Evolutionary conservation across 768 basidiomycete genomes (phyloP), one percentile per base, ranked within the genome.

Genomic region (Boletales sp.): DNA sequence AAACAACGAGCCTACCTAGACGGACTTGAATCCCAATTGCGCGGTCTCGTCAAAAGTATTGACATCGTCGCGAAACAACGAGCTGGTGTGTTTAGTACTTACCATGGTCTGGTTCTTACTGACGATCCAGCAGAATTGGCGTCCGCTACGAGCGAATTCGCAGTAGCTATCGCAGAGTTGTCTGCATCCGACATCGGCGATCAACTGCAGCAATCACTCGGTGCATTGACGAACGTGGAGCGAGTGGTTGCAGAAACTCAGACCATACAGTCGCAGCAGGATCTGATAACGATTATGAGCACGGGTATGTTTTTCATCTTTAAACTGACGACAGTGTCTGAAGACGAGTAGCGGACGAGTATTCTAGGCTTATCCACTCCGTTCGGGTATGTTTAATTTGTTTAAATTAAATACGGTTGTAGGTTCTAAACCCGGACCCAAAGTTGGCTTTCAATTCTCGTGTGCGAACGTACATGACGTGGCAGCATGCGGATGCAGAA

Each of bases 371-470:
- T 45, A 89, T 95, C 53, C 83, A 80, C 58, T 90, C 88, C 49
- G 92, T 94, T 45, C 78, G 90, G 53, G 90, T 90, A 65, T 47
- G 88, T 73, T 21, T 36, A 11, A 27, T 47, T 47, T 14, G 10
- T 17, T 19, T 41, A 27, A 9, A 30, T n/a, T 18, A 24, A 48
- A 40, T 4, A 41, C 43, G 13, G 14, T 7, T 27, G 24, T 27
- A 27, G 44, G 2, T 19, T 18, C 10, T 40, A 27, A 51, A 52
- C 29, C 18, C 34, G 43, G 34, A 40, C 8, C 39, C 17, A 24
- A 50, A 95, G 90, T 75, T 91, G 53, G 91, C 94, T 2, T 97
- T 98, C 67, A 81, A 75, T 43, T 90, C 91, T 0, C 86, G 97
- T 44, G 80, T 94, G 52, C 87, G 93, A 48, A 82, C 81, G 32